Conservation (phyloP, 2,329 filamentous ascomycete species). For the Metarhizium rileyi region DNA sequence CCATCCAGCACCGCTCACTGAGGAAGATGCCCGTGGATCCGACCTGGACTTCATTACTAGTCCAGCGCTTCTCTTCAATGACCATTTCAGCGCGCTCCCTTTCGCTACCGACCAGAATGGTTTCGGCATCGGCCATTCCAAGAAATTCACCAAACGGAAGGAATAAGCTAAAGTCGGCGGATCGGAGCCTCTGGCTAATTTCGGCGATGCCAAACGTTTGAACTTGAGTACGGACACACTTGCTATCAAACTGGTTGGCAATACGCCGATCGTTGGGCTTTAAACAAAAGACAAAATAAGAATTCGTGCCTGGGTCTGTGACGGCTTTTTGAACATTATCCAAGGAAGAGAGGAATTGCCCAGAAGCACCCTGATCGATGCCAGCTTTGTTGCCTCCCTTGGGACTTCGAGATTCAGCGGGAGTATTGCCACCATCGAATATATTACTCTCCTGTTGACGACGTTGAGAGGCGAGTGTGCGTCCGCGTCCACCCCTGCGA, state of each 20-base stretch:
- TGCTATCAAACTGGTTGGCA: conserved; percentile 97
- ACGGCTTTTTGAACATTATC: conserved; percentile 88
- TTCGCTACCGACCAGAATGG: conserved; percentile 82
- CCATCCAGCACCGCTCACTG: conserved; percentile 91
- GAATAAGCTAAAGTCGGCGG: conserved; percentile 93
- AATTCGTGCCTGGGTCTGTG: conserved; percentile 72
- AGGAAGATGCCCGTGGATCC: conserved; percentile 92
- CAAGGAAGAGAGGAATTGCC: conserved; percentile 80
- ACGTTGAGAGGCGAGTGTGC: conserved; percentile 25
- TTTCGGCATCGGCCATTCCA: conserved; percentile 75
- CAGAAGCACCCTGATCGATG: conserved; percentile 75
- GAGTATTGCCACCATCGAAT: conserved; percentile 18
- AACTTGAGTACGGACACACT: conserved; percentile 89
- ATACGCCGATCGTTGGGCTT: conserved; percentile 97
- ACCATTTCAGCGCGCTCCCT: conserved; percentile 83
- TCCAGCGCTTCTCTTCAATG: conserved; percentile 90
- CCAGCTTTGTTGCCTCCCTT: conserved; percentile 19
- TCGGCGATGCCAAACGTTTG: conserved; percentile 95
- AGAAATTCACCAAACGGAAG: conserved; percentile 93
- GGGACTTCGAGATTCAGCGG: conserved; percentile 31
- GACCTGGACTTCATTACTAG: conserved; percentile 78
- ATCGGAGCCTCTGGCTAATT: conserved; percentile 85
- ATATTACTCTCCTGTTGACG: conserved; percentile 28
- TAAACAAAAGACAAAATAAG: conserved; percentile 93
- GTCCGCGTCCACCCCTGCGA: conserved; percentile 50